Evolutionary conservation across 169 alveolate species (phyloP).

Genomic region (Eimeria zaria): DNA sequence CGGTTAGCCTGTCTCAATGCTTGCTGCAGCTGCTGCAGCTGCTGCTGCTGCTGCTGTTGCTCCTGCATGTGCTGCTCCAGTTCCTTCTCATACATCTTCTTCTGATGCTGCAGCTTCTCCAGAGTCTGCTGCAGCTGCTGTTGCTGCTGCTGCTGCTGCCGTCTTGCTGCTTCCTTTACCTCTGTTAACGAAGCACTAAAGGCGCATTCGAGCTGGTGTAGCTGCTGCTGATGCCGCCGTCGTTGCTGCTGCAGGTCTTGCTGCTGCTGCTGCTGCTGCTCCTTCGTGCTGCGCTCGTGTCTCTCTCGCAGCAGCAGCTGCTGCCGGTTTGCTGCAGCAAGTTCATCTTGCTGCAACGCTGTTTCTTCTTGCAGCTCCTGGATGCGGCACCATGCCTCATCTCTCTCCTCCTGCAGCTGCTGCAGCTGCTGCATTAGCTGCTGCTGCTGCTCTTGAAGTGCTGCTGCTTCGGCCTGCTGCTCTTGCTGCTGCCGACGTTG

Average conservation of each 20-base stretch:
- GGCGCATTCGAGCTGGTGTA: conserved; percentile 17
- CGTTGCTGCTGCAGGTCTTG: conserved; percentile 49
- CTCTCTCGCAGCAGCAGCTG: conserved; percentile 35
- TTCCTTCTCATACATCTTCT: background rate
- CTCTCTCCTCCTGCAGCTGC: conserved; percentile 56
- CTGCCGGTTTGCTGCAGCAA: conserved; percentile 56
- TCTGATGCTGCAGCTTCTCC: conserved; percentile 1
- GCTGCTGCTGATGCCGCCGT: conserved; percentile 40
- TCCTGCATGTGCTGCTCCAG: background rate
- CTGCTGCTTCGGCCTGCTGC: conserved; percentile 56
- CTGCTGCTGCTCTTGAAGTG: conserved; percentile 2
- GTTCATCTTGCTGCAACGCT: conserved; percentile 42
- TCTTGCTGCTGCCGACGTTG: conserved; percentile 37
- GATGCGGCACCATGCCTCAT: conserved; percentile 36
- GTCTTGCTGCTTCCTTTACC: conserved; percentile 30
- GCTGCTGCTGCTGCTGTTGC: conserved; percentile 14
- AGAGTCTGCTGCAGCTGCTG: conserved; percentile 28
- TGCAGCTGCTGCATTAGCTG: conserved; percentile 64
- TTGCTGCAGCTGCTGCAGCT: conserved; percentile 14
- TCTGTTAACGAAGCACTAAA: background rate
- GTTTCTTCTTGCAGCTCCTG: conserved; percentile 36
- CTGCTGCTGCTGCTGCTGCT: conserved; percentile 66
- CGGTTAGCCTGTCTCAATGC: background rate
- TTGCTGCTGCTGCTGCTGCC: conserved; percentile 27
- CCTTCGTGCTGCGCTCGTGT: conserved; percentile 23